These are phyloP conservation scores for Aspergillus udagawae DNA, from an alignment of 2,329 filamentous ascomycete genomes.

Conservation along the genomic window DNA sequence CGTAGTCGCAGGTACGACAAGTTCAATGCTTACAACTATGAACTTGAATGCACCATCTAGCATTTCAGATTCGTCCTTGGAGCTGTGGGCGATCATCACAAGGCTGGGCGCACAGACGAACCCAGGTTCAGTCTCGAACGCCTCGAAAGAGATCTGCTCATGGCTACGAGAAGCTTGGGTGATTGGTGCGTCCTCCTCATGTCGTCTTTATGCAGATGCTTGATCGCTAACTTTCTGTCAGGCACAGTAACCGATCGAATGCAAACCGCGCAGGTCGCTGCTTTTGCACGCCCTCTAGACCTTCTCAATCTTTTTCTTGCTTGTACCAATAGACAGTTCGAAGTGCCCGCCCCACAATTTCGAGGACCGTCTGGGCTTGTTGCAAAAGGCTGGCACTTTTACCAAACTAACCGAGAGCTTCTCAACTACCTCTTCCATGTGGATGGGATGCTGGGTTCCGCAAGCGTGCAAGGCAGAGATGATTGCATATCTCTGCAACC, in stretches of 20 bases:
- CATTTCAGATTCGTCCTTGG: conserved; percentile 73
- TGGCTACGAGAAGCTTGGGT: conserved; percentile 84
- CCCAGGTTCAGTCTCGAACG: conserved; percentile 63
- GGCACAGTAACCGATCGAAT: conserved; percentile 57
- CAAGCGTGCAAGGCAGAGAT: conserved; percentile 24
- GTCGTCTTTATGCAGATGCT: conserved; percentile 7
- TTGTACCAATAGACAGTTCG: conserved; percentile 57
- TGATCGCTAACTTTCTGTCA: conserved; percentile 27
- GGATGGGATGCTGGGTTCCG: conserved; percentile 14
- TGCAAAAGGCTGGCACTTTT: conserved; percentile 39
- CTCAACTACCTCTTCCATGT: conserved; percentile 49
- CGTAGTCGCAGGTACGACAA: conserved; percentile 64
- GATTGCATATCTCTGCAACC: conserved; percentile 18
- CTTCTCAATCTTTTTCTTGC: conserved; percentile 65
- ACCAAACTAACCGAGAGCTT: conserved; percentile 38
- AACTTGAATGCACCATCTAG: conserved; percentile 77
- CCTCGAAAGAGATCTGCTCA: conserved; percentile 67
- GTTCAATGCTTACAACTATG: conserved; percentile 68
- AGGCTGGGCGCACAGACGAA: conserved; percentile 63
- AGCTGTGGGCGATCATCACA: conserved; percentile 67
- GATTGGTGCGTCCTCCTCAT: conserved; percentile 56
- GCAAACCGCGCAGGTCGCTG: conserved; percentile 62
- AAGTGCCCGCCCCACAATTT: conserved; percentile 16
- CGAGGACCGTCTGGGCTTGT: conserved; percentile 27
- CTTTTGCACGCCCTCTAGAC: conserved; percentile 61